A percentile compares a stretch with the other conserved stretches of the same genome.
Evolutionary conservation across 1,139 yeast genomes (phyloP).

Genomic region (Pichia sp.): DNA sequence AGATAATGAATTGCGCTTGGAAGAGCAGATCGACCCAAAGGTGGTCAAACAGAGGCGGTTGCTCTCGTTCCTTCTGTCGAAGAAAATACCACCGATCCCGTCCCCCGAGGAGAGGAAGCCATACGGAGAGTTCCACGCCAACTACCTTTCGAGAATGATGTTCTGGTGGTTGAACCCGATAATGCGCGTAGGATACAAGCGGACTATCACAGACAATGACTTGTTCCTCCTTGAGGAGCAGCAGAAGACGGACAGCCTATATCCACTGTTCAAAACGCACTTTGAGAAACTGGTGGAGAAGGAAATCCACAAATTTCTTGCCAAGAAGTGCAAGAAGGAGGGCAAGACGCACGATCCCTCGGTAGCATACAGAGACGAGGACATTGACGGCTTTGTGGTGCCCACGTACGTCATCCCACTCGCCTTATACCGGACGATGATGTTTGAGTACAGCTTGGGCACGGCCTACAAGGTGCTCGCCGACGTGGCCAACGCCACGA

Average conservation of each 20-base stretch:
- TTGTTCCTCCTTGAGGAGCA: slow-evolving; percentile 40
- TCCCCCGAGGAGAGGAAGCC: slow-evolving; percentile 41
- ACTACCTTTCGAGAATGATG: slow-evolving; percentile 35
- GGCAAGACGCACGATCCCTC: slow-evolving; percentile 10
- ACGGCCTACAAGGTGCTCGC: slow-evolving; percentile 26
- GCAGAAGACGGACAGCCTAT: slow-evolving; percentile 38
- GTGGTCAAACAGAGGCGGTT: slow-evolving; percentile 34
- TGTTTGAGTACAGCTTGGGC: slow-evolving; percentile 33
- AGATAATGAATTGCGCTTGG: slow-evolving; percentile 3
- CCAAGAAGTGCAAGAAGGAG: slow-evolving; percentile 16
- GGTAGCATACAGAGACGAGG: slow-evolving; percentile 9
- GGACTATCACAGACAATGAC: slow-evolving; percentile 48
- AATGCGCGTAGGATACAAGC: slow-evolving; percentile 46
- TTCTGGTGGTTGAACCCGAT: slow-evolving; percentile 53
- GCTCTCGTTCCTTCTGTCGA: slow-evolving; percentile 38
- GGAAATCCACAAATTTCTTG: slow-evolving; percentile 10
- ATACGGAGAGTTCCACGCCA: slow-evolving; percentile 38
- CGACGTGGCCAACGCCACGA: slow-evolving; percentile 37
- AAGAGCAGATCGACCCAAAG: slow-evolving; percentile 4
- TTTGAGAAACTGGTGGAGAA: slow-evolving; percentile 23
- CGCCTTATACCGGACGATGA: slow-evolving; percentile 37
- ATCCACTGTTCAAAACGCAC: slow-evolving; percentile 32
- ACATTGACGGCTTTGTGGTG: slow-evolving; percentile 18
- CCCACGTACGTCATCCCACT: slow-evolving; percentile 15
- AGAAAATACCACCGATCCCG: slow-evolving; percentile 52